These are phyloP conservation scores for Proliferodiscus dingleyae DNA, from an alignment of 2,329 filamentous ascomycete genomes.

Conservation along the genomic window DNA sequence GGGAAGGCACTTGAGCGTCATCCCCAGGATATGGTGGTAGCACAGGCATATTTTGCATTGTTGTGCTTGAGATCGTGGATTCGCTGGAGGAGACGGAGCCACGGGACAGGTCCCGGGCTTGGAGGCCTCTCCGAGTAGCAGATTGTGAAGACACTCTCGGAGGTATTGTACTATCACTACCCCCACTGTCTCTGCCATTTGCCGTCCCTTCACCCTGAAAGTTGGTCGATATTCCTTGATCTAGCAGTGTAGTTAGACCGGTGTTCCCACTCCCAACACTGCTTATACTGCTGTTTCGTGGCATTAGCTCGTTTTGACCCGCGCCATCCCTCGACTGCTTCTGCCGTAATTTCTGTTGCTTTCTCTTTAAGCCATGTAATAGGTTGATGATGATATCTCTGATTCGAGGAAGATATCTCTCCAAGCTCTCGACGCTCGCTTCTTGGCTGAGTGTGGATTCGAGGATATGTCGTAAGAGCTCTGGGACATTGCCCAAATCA, in stretches of 20 bases:
- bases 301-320: constrained; percentile 22
- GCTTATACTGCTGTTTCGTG: constrained; percentile 50
- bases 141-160: constrained; percentile 37
- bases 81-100: constrained; percentile 51
- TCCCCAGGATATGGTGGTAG: constrained; percentile 67
- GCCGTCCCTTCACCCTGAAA: constrained; percentile 19
- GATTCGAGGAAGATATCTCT: constrained; percentile 89
- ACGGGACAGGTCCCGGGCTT: constrained; percentile 47
- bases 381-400: constrained; percentile 98
- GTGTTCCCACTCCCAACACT: constrained; percentile 54
- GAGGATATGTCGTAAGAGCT: constrained; percentile 81
- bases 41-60: constrained; percentile 71
- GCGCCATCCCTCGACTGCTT: constrained; percentile 50
- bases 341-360: constrained; percentile 80
- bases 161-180: constrained; percentile 37
- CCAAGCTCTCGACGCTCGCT: constrained; percentile 86
- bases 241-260: constrained; percentile 52
- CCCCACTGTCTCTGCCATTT: constrained; percentile 19
- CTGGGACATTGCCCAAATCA: constrained; percentile 92
- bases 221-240: constrained; percentile 43
- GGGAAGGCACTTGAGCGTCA: constrained; percentile 45
- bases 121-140: constrained; percentile 19
- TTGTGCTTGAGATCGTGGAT: constrained; percentile 67
- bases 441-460: constrained; percentile 96
- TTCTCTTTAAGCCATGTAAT: constrained; percentile 91